A percentile compares a stretch with the other conserved stretches of the same genome.
These are phyloP conservation scores for Alternaria gaisen DNA, from an alignment of 2,329 filamentous ascomycete genomes.

Conservation along the genomic window DNA sequence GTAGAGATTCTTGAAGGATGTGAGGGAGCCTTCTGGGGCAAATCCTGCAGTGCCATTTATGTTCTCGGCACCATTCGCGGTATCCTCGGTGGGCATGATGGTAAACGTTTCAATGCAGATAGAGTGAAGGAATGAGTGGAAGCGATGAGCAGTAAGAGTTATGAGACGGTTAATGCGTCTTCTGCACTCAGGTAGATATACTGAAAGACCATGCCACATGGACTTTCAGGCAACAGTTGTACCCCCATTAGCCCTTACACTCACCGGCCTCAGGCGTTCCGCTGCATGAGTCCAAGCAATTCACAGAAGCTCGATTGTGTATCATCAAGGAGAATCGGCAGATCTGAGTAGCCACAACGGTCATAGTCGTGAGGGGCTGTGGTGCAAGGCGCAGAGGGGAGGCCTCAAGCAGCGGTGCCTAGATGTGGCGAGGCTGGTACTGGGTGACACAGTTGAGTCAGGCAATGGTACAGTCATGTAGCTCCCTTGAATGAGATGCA, in stretches of 20 bases:
- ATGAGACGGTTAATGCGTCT: neutral
- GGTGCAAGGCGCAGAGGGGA: neutral
- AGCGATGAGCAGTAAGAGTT: neutral
- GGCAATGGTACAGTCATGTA: neutral
- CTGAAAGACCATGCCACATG: neutral
- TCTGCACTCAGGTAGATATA: neutral
- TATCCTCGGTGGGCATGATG: conserved; percentile 6
- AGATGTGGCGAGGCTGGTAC: conserved; percentile 7
- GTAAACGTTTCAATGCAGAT: neutral
- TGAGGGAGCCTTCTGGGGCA: conserved; percentile 25
- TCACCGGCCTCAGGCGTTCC: neutral
- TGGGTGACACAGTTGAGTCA: neutral
- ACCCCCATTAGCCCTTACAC: neutral
- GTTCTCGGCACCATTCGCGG: conserved; percentile 11
- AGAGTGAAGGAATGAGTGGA: neutral
- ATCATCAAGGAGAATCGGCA: neutral
- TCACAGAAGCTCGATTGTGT: neutral
- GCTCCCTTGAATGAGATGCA: neutral
- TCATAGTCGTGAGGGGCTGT: neutral
- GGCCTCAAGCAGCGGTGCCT: conserved; percentile 6
- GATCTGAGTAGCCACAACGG: neutral
- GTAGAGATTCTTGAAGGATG: conserved; percentile 33
- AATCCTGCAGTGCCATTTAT: conserved; percentile 2
- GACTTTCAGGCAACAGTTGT: conserved; percentile 2
- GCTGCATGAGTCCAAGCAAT: neutral